Conservation (phyloP, 208 protist species). For the Naegleria lovaniensis region DNA sequence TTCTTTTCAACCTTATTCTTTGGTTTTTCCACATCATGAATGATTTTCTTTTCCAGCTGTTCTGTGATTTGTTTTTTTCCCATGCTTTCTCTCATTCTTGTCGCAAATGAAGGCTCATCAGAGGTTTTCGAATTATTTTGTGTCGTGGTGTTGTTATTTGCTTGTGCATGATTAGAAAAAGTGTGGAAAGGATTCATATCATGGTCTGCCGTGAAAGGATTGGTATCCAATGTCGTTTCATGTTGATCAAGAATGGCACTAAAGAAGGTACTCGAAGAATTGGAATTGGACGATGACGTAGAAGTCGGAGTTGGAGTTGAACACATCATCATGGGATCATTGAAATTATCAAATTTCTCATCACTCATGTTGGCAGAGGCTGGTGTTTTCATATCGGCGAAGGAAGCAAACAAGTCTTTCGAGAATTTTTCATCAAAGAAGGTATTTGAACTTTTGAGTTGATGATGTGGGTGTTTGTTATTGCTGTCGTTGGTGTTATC, state of each 20-base stretch:
- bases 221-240: too few relatives aligned
- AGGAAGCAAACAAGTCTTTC: slow-evolving; percentile 3
- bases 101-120: neutral
- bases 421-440: slow-evolving; percentile 4
- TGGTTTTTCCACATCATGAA: neutral
- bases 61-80: neutral
- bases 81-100: neutral
- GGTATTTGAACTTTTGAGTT: neutral
- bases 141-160: neutral
- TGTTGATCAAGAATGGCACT: neutral
- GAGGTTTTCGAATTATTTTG: neutral
- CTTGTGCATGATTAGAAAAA: neutral
- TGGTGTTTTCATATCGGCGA: neutral
- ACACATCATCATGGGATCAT: neutral
- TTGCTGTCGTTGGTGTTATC: neutral
- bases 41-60: neutral
- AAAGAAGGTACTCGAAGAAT: neutral
- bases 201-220: neutral
- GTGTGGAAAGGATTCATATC: neutral
- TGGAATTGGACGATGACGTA: neutral
- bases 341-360: neutral
- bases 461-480: neutral
- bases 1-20: neutral
- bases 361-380: neutral
- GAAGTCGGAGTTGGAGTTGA: neutral